Percentiles rank a stretch among this genome's conserved stretches.
phyloP scores from a whole-genome alignment of 2,329 filamentous ascomycete genomes.

The Aspergillus niger region DNA sequence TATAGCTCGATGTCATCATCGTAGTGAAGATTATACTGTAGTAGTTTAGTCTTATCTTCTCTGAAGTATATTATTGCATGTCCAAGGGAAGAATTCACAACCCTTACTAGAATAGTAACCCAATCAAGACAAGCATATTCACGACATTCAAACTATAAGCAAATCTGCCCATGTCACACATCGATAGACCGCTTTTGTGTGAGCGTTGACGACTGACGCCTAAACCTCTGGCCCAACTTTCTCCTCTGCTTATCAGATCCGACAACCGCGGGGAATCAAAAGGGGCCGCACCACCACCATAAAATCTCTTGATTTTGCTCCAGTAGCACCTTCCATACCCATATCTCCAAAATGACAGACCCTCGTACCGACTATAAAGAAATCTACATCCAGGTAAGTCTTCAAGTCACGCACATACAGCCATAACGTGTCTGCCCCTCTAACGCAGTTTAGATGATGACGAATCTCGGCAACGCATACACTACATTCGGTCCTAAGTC shows the following conservation, averaged over 20 bases:
- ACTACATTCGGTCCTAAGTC: slow-evolving; percentile 43
- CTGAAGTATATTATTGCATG: not conserved
- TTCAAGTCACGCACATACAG: not conserved
- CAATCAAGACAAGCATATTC: too few species aligned
- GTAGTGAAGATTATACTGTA: too few species aligned
- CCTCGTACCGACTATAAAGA: slow-evolving; percentile 22
- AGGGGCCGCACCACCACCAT: not conserved
- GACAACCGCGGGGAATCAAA: slow-evolving; percentile 8
- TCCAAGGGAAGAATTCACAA: too few species aligned
- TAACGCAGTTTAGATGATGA: slow-evolving; percentile 36
- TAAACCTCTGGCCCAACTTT: not conserved
- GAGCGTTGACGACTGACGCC: not conserved
- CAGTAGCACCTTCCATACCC: not conserved
- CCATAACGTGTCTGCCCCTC: not conserved
- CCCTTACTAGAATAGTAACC: too few species aligned
- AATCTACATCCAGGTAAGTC: slow-evolving; percentile 25
- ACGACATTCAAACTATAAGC: not conserved
- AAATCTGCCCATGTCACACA: not conserved
- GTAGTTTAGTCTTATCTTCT: too few species aligned
- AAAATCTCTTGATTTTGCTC: not conserved
- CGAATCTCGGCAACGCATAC: slow-evolving; percentile 45
- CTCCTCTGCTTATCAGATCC: slow-evolving; percentile 13
- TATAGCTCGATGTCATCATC: too few species aligned
- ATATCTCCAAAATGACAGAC: not conserved
- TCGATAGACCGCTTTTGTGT: not conserved